phyloP scores from a whole-genome alignment of 2,329 filamentous ascomycete species.

The Fusarium coicis region DNA sequence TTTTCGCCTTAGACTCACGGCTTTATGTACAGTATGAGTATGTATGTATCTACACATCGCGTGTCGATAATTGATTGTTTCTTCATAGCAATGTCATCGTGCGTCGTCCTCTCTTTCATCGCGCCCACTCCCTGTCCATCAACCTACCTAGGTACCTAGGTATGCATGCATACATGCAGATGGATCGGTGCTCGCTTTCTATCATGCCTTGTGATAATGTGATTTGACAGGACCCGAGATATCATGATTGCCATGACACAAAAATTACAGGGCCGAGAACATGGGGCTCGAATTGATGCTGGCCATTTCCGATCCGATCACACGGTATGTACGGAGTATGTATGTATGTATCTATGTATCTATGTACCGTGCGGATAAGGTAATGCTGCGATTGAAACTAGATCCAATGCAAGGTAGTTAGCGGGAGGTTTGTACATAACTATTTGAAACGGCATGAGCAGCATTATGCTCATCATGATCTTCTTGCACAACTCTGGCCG shows the following conservation, averaged over 20 bases:
- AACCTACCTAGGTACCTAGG: not conserved
- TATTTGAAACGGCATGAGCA: constrained; percentile 3
- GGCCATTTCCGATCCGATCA: constrained; percentile 28
- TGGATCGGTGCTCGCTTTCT: not conserved
- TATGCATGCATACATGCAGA: not conserved
- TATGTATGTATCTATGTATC: no score
- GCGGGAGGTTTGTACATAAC: not conserved
- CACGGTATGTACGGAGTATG: no score
- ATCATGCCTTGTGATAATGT: not conserved
- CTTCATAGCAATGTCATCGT: constrained; percentile 25
- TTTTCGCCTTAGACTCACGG: not conserved
- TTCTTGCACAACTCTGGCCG: constrained; percentile 7
- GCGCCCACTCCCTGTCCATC: not conserved
- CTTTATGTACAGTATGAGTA: not conserved
- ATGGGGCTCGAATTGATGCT: constrained; percentile 15
- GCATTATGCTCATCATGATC: constrained; percentile 30
- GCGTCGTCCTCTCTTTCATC: not conserved
- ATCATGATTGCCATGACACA: constrained; percentile 8
- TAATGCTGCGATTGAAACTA: constrained; percentile 3
- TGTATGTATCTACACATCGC: not conserved
- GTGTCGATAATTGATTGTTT: constrained; percentile 2
- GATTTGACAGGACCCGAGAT: constrained; percentile 24
- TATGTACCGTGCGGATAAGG: not conserved
- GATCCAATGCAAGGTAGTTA: constrained; percentile 3
- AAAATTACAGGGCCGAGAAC: not conserved